Evolutionary conservation across 2,329 filamentous ascomycete species (phyloP), one percentile per base, ranked within the genome.

Genomic region (Bretziella fagacearum): DNA sequence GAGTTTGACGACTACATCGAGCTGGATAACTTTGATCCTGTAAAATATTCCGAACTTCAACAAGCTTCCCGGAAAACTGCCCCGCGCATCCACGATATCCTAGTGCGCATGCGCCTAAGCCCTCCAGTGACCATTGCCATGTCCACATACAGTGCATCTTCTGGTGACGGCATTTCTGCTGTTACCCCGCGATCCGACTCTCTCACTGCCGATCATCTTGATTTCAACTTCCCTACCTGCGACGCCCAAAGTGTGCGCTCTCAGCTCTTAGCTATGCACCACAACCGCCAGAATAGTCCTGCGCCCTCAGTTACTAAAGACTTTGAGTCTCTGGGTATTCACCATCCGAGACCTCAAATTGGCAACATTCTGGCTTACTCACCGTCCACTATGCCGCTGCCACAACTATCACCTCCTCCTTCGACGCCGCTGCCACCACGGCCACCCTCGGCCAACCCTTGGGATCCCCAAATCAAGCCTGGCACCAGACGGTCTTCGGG

Each of bases 1-100:
- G 71, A 70, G 44, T 74, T 76, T 53, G 72, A 76, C 47, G 71
- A 75, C 46, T 73, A 62, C 52, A 57, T 68, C 51, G 67, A 71
- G 43, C 53, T 59, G 11, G 65, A 70, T 27, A 62, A 62, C 20
- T 75, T 74, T 51, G 68, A 74, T n/a, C 56, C 60, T 22, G 62
- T 61, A 15, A 70, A 68, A 51, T 75, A 68, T 46, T 56, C 61
- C 15, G 63, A 69, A 52, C 59, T 74, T 3, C 67, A 69, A 54
- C 62, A 63, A 30, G 54, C 65, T 4, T 69, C 68, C 13, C 64
- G 69, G 46, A 65, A 65, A 44, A 63, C 66, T 1, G 70, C 70
- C 1, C 64, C 68, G 1, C 63, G 61, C 44, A 66, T 73, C 10
- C 59, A 65, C 41, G 67, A 73, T 44, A 65, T 71, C 26, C 58